phyloP scores from a whole-genome alignment of 768 basidiomycete species.

The Steccherinum ochraceum region DNA sequence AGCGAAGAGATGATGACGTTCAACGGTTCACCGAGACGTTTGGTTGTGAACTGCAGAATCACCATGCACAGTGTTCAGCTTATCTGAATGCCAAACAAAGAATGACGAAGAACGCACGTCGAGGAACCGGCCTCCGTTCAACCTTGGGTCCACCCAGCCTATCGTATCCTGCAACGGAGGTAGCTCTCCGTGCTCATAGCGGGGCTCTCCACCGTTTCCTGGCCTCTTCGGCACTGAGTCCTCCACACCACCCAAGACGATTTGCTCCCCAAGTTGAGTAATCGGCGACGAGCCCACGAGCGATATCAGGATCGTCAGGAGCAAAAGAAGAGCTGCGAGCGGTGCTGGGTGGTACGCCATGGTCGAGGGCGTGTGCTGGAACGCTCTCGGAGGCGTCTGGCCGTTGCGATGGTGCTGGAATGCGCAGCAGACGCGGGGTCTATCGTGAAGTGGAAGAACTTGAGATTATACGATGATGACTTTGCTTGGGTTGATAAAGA shows the following conservation, averaged over 20 bases:
- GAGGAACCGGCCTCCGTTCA: slow-evolving; percentile 65
- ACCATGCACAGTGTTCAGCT: neutral
- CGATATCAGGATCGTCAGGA: neutral
- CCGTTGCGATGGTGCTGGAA: no score
- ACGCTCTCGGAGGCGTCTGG: neutral
- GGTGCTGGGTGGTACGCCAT: neutral
- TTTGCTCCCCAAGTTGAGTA: neutral
- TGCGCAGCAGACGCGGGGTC: no score
- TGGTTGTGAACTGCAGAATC: slow-evolving; percentile 51
- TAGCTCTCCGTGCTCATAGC: slow-evolving; percentile 21
- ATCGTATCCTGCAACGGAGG: slow-evolving; percentile 21
- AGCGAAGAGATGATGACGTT: slow-evolving; percentile 76
- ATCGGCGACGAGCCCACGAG: neutral
- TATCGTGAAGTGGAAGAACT: no score
- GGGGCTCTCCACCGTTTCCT: no score
- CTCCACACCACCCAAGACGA: no score
- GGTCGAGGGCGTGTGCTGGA: neutral
- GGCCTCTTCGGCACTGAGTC: neutral
- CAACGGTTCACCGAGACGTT: slow-evolving; percentile 68
- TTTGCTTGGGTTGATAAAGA: no score
- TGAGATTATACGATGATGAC: no score
- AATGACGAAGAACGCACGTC: slow-evolving; percentile 48
- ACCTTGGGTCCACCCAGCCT: slow-evolving; percentile 63
- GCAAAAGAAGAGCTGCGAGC: neutral
- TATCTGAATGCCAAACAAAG: neutral